These are phyloP conservation scores for Colletotrichum eleusines DNA, from an alignment of 2,329 filamentous ascomycete species.

Conservation along the genomic window DNA sequence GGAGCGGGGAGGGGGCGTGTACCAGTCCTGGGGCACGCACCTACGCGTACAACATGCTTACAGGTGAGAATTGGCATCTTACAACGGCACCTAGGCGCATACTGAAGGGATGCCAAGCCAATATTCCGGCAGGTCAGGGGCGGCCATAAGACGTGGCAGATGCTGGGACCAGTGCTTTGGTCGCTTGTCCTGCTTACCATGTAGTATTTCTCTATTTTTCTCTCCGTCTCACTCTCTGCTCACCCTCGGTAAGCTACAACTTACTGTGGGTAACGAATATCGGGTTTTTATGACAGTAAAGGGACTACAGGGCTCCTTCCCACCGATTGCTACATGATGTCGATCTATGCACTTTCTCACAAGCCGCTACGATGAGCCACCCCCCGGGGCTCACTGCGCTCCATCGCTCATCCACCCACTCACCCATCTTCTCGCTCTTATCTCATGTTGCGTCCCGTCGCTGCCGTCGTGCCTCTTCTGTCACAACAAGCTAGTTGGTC, in stretches of 20 bases:
- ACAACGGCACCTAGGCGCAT: neutral
- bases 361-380: neutral
- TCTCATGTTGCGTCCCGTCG: too few species aligned
- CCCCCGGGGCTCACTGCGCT: constrained; percentile 19
- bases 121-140: constrained; percentile 38
- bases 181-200: neutral
- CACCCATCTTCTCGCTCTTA: constrained; percentile 5
- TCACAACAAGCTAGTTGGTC: neutral
- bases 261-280: constrained; percentile 5
- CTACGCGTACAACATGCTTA: constrained; percentile 4
- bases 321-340: constrained; percentile 4
- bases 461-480: neutral
- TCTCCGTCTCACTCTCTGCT: too few species aligned
- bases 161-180: constrained; percentile 19
- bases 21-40: neutral
- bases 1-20: neutral
- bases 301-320: neutral
- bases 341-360: constrained; percentile 19
- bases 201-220: too few species aligned
- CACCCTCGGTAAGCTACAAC: constrained; percentile 2
- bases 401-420: constrained; percentile 7
- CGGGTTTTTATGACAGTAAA: neutral
- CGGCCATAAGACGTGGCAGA: constrained; percentile 35
- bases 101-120: constrained; percentile 33
- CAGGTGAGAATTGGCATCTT: neutral